A percentile compares a stretch with the other conserved stretches of the same genome.
Evolutionary conservation across 768 basidiomycete species (phyloP).

Genomic region (Candolleomyces aberdarensis): DNA sequence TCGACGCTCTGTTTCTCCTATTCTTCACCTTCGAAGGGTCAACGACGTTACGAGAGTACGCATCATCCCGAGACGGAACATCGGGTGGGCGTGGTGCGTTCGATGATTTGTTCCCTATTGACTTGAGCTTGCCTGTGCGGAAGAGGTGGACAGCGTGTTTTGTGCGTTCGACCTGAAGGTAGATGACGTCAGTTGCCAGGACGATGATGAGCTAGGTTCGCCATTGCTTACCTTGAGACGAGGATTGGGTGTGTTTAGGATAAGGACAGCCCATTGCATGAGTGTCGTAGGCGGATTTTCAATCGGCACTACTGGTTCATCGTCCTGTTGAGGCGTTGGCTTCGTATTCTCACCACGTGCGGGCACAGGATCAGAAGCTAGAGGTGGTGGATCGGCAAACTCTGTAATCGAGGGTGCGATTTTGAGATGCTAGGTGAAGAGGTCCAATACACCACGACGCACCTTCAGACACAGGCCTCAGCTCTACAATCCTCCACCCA

Average conservation of each 20-base stretch:
- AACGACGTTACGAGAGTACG: slow-evolving; percentile 47
- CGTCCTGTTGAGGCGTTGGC: slow-evolving; percentile 13
- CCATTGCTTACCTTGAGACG: slow-evolving; percentile 15
- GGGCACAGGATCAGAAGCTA: slow-evolving; percentile 9
- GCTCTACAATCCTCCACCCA: slow-evolving; percentile 63
- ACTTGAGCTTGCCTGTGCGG: slow-evolving; percentile 63
- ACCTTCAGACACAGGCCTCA: slow-evolving; percentile 75
- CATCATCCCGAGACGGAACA: slow-evolving; percentile 59
- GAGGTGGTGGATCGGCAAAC: slow-evolving; percentile 62
- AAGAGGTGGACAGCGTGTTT: slow-evolving; percentile 67
- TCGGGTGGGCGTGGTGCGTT: slow-evolving; percentile 55
- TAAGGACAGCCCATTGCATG: slow-evolving; percentile 75
- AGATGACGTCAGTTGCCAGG: neutral
- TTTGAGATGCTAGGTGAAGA: neutral
- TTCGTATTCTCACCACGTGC: neutral
- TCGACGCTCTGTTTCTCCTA: slow-evolving; percentile 62
- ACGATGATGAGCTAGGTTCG: neutral
- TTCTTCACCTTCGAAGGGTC: slow-evolving; percentile 58
- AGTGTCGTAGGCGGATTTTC: slow-evolving; percentile 58
- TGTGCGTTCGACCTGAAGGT: slow-evolving; percentile 58
- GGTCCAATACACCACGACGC: slow-evolving; percentile 1
- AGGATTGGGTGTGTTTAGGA: slow-evolving; percentile 73
- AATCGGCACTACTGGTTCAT: slow-evolving; percentile 49
- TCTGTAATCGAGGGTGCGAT: slow-evolving; percentile 24
- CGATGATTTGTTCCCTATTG: slow-evolving; percentile 57